Evolutionary conservation across 116 monocot species (phyloP), one percentile per base, ranked within the genome.

Genomic region (Posidonia oceanica): DNA sequence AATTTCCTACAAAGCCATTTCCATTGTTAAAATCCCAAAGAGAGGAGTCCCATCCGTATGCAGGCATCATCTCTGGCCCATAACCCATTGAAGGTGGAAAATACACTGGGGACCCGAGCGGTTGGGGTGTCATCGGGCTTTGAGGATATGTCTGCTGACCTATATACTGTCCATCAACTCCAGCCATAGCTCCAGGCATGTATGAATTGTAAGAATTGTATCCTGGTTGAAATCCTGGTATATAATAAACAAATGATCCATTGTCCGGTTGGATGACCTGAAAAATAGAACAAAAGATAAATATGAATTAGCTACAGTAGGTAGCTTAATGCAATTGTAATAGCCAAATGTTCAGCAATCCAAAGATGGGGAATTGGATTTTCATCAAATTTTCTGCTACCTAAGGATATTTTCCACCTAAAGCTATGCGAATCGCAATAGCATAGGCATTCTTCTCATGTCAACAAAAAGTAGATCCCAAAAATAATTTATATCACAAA

Each of bases 261-360:
- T 76, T 80, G 52, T 86, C 93, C 20, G 79, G 21, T 71, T 86
- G 86, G 63, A 55, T 60, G n/a, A 73, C 77, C 93, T 93, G 84
- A 78, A 82, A 74, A 70, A 4, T 62, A 20, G 23, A 64, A 61
- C 11, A 54, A 22, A 69, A 58, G 21, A 17, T 6, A 18, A 58
- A 58, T 11, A 58, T 18, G 29, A 29, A 18, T 58, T 48, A 7
- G 7, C 12, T 48, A 12, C 7, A 48, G 48, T 48, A 48, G 12
- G 12, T 48, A 48, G 48, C 8, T 48, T 48, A 48, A 48, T 48
- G 48, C 12, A 29, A 29, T 29, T 29, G 12, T 48, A 10, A 1
- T 3, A 58, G 17, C 58, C 20, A 58, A 17, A 16, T n/a, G 12
- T 58, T 58, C 58, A 14, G 20, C n/a, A n/a, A n/a, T n/a, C n/a